phyloP scores from a whole-genome alignment of 1,139 yeast species.

The Wickerhamomyces sp. region DNA sequence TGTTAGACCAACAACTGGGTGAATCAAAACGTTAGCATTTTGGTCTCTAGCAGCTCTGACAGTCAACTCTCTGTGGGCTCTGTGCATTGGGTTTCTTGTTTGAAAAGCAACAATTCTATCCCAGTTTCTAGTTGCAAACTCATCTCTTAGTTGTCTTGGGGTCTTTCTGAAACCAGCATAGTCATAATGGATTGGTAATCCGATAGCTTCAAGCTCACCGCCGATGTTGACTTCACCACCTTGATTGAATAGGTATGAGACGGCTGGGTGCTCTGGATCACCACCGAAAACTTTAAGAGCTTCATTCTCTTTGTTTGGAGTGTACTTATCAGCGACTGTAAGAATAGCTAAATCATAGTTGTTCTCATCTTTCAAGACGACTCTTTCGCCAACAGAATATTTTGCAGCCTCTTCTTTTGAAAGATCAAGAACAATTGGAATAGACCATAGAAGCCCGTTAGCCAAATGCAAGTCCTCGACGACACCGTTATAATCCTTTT shows the following conservation, averaged over 20 bases:
- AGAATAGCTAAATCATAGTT: constrained; percentile 76
- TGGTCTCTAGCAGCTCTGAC: constrained; percentile 87
- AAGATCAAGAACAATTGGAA: constrained; percentile 89
- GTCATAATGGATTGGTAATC: constrained; percentile 85
- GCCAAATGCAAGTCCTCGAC: constrained; percentile 72
- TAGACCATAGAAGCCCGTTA: constrained; percentile 82
- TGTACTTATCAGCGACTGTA: constrained; percentile 72
- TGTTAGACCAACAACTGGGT: constrained; percentile 95
- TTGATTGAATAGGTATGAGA: constrained; percentile 61
- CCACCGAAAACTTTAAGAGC: constrained; percentile 90
- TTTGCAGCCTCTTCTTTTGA: constrained; percentile 44
- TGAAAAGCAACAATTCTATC: constrained; percentile 93
- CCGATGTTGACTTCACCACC: constrained; percentile 88
- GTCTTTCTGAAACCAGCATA: constrained; percentile 84
- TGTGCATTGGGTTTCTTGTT: constrained; percentile 97
- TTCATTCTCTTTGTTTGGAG: constrained; percentile 74
- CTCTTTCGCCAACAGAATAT: constrained; percentile 52
- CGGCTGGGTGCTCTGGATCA: constrained; percentile 96
- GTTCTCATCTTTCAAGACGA: constrained; percentile 80
- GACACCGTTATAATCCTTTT: constrained; percentile 76
- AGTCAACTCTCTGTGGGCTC: constrained; percentile 95
- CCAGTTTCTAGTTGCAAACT: constrained; percentile 81
- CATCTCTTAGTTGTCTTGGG: constrained; percentile 84
- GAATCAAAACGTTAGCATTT: constrained; percentile 78
- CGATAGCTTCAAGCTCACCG: constrained; percentile 80